A percentile compares a stretch with the other conserved stretches of the same genome.
These are phyloP conservation scores for Spiromastix sp. DNA, from an alignment of 2,329 filamentous ascomycete genomes.

Conservation along the genomic window DNA sequence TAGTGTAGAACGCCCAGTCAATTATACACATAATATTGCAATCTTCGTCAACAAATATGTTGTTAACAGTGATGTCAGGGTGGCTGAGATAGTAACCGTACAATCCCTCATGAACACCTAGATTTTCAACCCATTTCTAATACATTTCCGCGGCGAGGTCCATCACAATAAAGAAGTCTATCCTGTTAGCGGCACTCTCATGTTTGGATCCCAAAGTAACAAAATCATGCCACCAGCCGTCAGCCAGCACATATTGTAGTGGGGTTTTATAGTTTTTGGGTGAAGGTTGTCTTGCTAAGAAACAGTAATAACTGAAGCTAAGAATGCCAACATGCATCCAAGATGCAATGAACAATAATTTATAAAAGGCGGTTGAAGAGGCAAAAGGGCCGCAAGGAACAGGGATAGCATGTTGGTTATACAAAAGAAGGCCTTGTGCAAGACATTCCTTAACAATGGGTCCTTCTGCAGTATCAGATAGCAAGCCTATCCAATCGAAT, in stretches of 20 bases:
- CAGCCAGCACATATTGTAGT: constrained; percentile 10
- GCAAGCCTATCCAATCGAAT: constrained; percentile 19
- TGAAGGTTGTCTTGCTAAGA: constrained; percentile 6
- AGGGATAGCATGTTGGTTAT: constrained; percentile 10
- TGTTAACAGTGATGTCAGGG: constrained; percentile 30
- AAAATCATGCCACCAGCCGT: constrained; percentile 17
- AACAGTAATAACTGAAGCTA: constrained; percentile 3
- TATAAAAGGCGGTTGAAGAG: constrained; percentile 11
- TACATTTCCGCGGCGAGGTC: constrained; percentile 13
- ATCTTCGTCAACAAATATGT: constrained; percentile 25
- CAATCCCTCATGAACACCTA: constrained; percentile 4
- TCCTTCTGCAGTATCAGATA: constrained; percentile 16
- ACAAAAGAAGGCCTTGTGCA: constrained; percentile 12
- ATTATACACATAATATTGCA: constrained; percentile 23
- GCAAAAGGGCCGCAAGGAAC: constrained; percentile 13
- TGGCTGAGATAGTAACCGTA: constrained; percentile 14
- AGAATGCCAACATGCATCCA: constrained; percentile 9
- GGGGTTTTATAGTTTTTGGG: constrained; percentile 5
- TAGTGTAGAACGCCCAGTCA: constrained; percentile 18
- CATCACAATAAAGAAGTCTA: constrained; percentile 16
- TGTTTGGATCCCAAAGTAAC: constrained; percentile 15
- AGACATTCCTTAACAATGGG: constrained; percentile 13
- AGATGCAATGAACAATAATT: constrained; percentile 12
- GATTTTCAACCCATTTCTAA: constrained; percentile 7
- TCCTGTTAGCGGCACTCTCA: constrained; percentile 15